phyloP scores from a whole-genome alignment of 2,329 filamentous ascomycete species.

The Didymella glomerata region DNA sequence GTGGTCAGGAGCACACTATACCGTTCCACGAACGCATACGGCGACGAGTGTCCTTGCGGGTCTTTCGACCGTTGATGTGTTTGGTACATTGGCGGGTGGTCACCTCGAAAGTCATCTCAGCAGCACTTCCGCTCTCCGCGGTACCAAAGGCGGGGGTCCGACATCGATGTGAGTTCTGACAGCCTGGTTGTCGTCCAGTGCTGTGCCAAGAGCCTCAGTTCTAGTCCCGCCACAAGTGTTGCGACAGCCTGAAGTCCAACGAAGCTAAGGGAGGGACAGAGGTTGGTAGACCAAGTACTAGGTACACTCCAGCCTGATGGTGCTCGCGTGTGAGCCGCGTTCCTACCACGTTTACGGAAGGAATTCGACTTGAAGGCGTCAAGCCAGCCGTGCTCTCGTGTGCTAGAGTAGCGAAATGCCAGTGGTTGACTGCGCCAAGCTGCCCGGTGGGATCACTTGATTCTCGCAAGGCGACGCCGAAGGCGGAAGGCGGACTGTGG shows the following conservation, averaged over 20 bases:
- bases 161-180: background rate
- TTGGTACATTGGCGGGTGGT: background rate
- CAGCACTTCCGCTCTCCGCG: background rate
- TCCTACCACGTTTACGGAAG: background rate
- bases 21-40: background rate
- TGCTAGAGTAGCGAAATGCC: background rate
- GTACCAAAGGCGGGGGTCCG: background rate
- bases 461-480: background rate
- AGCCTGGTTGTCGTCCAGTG: background rate
- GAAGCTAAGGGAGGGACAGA: background rate
- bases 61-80: background rate
- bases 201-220: background rate
- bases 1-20: background rate
- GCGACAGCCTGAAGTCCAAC: background rate
- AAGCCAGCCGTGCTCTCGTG: slow-evolving; percentile 3
- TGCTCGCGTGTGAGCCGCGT: background rate
- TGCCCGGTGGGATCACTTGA: background rate
- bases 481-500: background rate
- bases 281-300: background rate
- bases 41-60: background rate
- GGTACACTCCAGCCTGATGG: background rate
- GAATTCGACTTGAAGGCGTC: background rate
- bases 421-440: background rate
- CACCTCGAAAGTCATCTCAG: background rate
- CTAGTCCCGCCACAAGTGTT: background rate